phyloP scores from a whole-genome alignment of 129 eudicot species.

The Chrysanthemum seticuspe region DNA sequence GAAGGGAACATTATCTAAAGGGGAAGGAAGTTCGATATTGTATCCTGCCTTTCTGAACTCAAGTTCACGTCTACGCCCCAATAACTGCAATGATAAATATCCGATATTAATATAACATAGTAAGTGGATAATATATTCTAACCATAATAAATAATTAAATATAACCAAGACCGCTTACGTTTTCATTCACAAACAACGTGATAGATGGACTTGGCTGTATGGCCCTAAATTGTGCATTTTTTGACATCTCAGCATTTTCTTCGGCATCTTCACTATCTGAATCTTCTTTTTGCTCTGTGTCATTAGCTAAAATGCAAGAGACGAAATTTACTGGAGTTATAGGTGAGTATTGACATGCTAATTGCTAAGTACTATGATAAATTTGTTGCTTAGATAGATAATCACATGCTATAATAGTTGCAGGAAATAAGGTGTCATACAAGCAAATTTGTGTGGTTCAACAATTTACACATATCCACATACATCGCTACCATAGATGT shows the following conservation, averaged over 20 bases:
- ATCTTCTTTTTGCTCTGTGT: slow-evolving; percentile 48
- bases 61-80: slow-evolving; percentile 90
- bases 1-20: slow-evolving; percentile 81
- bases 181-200: slow-evolving; percentile 81
- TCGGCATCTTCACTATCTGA: slow-evolving; percentile 39
- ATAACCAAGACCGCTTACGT: slow-evolving; percentile 43
- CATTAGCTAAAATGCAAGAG: slow-evolving; percentile 35
- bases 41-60: slow-evolving; percentile 86
- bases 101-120: slow-evolving; percentile 10
- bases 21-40: slow-evolving; percentile 70
- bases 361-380: slow-evolving; percentile 1
- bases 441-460: neutral
- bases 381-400: neutral
- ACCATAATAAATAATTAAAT: too few relatives aligned
- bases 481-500: neutral
- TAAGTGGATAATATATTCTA: neutral
- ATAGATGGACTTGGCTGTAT: slow-evolving; percentile 73
- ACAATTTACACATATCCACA: neutral
- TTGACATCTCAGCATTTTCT: slow-evolving; percentile 54
- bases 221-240: slow-evolving; percentile 94
- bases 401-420: neutral
- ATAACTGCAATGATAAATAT: slow-evolving; percentile 45
- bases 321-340: neutral
- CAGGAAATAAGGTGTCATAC: neutral
- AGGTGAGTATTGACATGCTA: neutral